Base-by-base conservation (phyloP, 2,329 filamentous ascomycete genomes). In the Colletotrichum euphorbiae region DNA sequence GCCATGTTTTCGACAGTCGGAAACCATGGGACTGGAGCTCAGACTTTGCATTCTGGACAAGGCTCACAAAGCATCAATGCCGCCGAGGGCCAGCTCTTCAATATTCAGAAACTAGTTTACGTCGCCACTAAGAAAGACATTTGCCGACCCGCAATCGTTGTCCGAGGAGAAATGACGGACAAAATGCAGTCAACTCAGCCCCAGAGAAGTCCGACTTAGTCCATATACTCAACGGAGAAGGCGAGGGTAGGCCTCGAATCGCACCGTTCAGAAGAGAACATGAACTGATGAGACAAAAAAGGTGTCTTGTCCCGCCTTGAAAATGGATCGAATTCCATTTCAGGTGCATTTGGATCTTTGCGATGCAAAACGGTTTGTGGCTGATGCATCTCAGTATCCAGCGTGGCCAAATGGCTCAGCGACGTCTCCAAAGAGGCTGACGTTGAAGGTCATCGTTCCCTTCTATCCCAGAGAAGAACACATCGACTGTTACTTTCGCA, bases 31-130 rank as follows among this genome's bases (percentile, higher is more conserved):
- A 31, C 24, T 21, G 42, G 17, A 12, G 42, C 42, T 17, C 55
- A 36, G 55, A 24, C 42, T 36, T 24, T 58, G 33, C 55, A 58
- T 21, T n/a, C 55, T 36, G 28, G 55, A 24, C 40, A 17, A 15
- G 24, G 42, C n/a, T 46, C 55, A 2, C 42, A 36, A 2, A 31
- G 8, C 9, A 17, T 48, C 42, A 48, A 17, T 5, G 55, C 42
- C 15, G 28, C 38, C 6, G 28, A 24, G 8, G 55, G 8, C 8
- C 15, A 36, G 15, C 48, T 12, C 21, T 15, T 52, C 12, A 15
- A 52, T 17, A 36, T 52, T 19, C 48, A 5, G n/a, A 52, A 12
- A 19, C 2, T 52, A 28, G 9, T 13, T 1, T 1, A 19, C 12
- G 31, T 36, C 33, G 48, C 28, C 33, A 3, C 28, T 52, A 36